Percentiles rank a stretch among this genome's conserved stretches.
Evolutionary conservation across 2,329 filamentous ascomycete genomes (phyloP).

Genomic region (Fusarium albidum): DNA sequence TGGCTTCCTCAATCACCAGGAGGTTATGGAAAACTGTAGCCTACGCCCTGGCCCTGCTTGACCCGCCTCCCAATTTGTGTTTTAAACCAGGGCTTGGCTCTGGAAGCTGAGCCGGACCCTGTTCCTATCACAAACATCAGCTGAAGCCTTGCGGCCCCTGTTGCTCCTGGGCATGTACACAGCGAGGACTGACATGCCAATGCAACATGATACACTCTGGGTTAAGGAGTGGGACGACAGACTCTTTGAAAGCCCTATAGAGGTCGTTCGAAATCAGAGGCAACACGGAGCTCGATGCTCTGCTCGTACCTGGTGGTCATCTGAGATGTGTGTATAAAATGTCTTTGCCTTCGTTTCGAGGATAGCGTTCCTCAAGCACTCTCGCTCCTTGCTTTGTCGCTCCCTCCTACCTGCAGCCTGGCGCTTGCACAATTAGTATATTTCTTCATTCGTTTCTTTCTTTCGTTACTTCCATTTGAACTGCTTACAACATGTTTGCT

Average conservation of each 20-base stretch:
- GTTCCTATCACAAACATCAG: no score
- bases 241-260: background rate
- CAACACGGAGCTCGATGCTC: background rate
- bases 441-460: slow-evolving; percentile 3
- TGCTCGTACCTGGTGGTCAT: background rate
- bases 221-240: slow-evolving; percentile 13
- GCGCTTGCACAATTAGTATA: slow-evolving; percentile 20
- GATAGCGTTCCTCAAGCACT: background rate
- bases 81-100: slow-evolving; percentile 4
- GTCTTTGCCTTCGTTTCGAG: background rate
- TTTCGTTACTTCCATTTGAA: background rate
- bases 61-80: background rate
- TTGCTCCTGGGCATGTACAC: background rate
- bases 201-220: slow-evolving; percentile 18
- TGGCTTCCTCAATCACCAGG: background rate
- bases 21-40: background rate
- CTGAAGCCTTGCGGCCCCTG: background rate
- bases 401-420: slow-evolving; percentile 23
- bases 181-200: background rate
- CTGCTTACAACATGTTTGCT: slow-evolving; percentile 36
- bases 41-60: background rate
- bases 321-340: slow-evolving; percentile 1
- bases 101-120: no score
- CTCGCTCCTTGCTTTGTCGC: slow-evolving; percentile 13
- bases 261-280: slow-evolving; percentile 1